These are phyloP conservation scores for Blastobotrys malaysiensis DNA, from an alignment of 1,139 yeast genomes.

Conservation along the genomic window DNA sequence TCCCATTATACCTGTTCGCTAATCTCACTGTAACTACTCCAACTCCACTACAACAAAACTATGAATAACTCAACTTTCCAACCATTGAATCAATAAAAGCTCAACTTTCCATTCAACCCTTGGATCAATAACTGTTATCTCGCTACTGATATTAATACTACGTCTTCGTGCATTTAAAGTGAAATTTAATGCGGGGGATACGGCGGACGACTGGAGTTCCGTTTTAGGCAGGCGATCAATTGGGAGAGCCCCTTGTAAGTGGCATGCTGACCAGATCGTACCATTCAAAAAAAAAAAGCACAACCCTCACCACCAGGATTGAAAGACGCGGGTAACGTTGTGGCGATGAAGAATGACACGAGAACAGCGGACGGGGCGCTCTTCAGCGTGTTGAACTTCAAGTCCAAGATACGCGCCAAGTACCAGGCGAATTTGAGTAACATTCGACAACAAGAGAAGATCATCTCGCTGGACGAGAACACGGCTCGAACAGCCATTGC, in stretches of 20 bases:
- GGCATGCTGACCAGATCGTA: background rate
- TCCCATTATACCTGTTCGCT: no score
- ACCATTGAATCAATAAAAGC: no score
- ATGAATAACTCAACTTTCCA: no score
- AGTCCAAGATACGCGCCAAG: background rate
- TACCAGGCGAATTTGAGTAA: background rate
- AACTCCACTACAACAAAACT: no score
- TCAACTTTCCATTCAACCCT: no score
- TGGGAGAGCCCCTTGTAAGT: background rate
- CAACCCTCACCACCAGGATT: background rate
- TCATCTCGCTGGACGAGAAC: background rate
- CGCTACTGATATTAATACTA: no score
- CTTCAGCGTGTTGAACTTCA: background rate
- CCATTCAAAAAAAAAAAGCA: background rate
- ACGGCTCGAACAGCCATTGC: background rate
- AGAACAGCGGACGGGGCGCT: background rate
- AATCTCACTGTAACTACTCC: no score
- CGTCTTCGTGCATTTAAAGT: no score
- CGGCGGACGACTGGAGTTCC: background rate
- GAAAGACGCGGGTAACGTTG: no score
- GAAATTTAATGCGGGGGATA: background rate
- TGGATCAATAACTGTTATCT: no score
- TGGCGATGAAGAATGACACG: background rate
- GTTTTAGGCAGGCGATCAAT: background rate
- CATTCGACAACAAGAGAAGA: background rate